Base-by-base conservation (phyloP, 768 basidiomycete species). In the Pleurotus eryngii region DNA sequence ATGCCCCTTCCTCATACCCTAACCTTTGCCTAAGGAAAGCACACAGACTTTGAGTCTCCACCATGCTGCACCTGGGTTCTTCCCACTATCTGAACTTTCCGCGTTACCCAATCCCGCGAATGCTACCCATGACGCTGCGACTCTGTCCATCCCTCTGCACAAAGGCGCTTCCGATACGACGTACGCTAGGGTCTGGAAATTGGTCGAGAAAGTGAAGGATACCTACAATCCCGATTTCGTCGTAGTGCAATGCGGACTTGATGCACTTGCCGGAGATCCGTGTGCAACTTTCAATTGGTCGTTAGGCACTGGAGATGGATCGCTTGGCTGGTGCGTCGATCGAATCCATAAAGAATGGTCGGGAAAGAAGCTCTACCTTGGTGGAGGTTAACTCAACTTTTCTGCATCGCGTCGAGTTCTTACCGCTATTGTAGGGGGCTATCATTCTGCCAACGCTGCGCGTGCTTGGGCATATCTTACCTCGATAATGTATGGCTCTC, bases 391-490 rank as follows among this genome's bases (percentile, higher is more conserved):
- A 73, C 30, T 35, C 11, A 11, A 11, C 30, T 70, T 60, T 54
- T 22, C 17, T 61, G 30, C 20, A 12, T 24, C 7, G 46, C 55
- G 18, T 22, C 60, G 56, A 14, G 38, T 17, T 58, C 37, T n/a
- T 45, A n/a, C 22, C 20, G 49, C 68, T 18, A 57, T 67, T 46
- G 59, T 70, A 81, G 92, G 94, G 15, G 95, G 95, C 0, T 97
- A 98, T 67, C 77, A 90, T 63, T 82, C 84, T 3, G 74, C 90
- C 1, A 95, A 95, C 62, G 86, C 86, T 1, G 94, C 95, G 0
- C 81, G 94, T 11, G 90, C 91, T 0, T 97, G 93, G 92, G 77
- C 91, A 0, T 85, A 85, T 64, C 71, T 95, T 15, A 96, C 94
- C 1, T 87, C 88, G 0, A 72, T 90, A 3, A 82, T 26, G 90